phyloP scores from a whole-genome alignment of 129 eudicot species.

The Kitagawia praeruptora region DNA sequence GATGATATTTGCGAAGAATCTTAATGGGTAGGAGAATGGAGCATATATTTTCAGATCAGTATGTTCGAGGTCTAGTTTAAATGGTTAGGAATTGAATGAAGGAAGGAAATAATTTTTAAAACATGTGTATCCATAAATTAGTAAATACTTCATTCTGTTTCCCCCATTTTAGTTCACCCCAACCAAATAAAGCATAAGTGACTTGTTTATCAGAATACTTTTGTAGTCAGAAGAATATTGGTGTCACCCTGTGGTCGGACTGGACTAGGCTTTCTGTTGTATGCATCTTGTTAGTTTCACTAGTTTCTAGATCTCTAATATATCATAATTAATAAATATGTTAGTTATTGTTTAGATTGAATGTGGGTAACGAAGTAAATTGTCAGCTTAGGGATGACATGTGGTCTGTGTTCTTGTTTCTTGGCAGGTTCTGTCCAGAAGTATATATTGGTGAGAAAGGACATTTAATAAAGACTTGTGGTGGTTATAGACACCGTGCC shows the following conservation, averaged over 20 bases:
- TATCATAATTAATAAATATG: no score
- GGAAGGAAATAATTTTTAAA: no score
- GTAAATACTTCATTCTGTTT: not conserved
- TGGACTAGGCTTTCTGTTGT: no score
- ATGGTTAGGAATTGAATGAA: not conserved
- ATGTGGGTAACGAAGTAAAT: not conserved
- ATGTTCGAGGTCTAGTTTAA: not conserved
- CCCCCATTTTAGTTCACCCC: not conserved
- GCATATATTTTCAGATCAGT: not conserved
- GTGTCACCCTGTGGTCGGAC: not conserved
- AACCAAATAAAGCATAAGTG: not conserved
- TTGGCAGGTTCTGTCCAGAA: conserved; percentile 72
- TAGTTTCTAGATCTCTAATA: no score
- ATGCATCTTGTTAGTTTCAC: no score
- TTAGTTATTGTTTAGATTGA: not conserved
- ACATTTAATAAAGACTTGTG: conserved; percentile 67
- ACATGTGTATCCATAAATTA: no score
- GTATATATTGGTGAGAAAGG: conserved; percentile 76
- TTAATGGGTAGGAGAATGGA: not conserved
- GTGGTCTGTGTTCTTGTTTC: conserved; percentile 2
- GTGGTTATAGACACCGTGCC: conserved; percentile 52
- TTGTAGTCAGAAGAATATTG: not conserved
- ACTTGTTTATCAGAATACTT: not conserved
- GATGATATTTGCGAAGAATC: not conserved
- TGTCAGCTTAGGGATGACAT: not conserved